Evolutionary conservation across 345 rosid species (phyloP), one percentile per base, ranked within the genome.

Genomic region (Psidium guajava): DNA sequence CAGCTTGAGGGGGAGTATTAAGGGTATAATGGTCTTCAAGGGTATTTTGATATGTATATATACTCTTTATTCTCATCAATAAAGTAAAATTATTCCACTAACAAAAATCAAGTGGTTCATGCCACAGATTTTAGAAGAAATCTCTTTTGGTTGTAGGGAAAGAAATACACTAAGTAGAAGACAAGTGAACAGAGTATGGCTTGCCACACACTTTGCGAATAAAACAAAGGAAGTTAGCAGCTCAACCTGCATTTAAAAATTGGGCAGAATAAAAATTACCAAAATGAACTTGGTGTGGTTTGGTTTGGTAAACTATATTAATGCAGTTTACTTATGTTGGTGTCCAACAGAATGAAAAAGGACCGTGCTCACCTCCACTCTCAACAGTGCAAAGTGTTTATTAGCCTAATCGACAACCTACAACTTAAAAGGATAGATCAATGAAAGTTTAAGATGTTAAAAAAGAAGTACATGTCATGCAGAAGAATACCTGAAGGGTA

Each of bases 401-500:
- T 55, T 47, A 82, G 5, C 64, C 58, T 82, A 36, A 50, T 56
- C 24, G 21, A 14, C 14, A 5, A 44, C 42, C 47, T 21, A 82
- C 36, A 36, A 54, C 74, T 27, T 56, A 8, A 27, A 53, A 61
- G 74, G 27, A 51, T 69, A 27, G 51, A 55, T 28, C n/a, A 20
- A 54, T 20, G 57, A 42, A 81, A 47, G 42, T 5, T 36, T 18
- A 54, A 54, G 42, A 75, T 22, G 64, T 55, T 14, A 47, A 28
- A 50, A 54, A 57, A 51, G 59, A 74, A 81, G 64, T 27, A 16
- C 82, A 83, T 83, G 55, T 83, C 51, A 51, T 81, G 64, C 77
- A 22, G 25, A 87, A 49, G 55, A 56, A 88, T 92, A 97, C 99
- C 99, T 95, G 95, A 61, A 97, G 98, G 80, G 91, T 90, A 82